Percentiles rank a stretch among this genome's conserved stretches.
Evolutionary conservation across 345 rosid species (phyloP).

Genomic region (Ricinus communis): DNA sequence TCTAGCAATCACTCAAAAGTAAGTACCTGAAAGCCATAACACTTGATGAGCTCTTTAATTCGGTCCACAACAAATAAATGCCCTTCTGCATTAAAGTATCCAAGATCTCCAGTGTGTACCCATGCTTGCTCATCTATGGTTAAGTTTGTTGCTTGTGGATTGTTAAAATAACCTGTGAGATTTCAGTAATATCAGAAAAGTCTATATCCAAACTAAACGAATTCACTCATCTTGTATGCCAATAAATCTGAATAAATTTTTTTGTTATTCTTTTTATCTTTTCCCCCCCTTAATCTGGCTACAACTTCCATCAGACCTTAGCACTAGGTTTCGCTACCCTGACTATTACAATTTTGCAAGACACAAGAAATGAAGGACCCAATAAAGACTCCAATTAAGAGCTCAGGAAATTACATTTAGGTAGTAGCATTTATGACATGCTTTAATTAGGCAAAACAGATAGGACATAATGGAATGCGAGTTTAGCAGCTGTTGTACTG

Average conservation of each 20-base stretch:
- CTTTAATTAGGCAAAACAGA: neutral
- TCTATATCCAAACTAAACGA: neutral
- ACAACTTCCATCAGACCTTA: neutral
- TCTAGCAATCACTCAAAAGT: neutral
- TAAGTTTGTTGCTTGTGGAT: conserved; percentile 67
- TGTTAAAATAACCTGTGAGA: conserved; percentile 67
- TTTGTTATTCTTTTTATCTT: neutral
- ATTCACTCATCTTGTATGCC: neutral
- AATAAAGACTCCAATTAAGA: neutral
- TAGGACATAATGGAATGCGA: neutral
- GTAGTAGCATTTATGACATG: neutral
- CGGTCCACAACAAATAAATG: conserved; percentile 72
- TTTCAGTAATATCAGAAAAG: neutral
- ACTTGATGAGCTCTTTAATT: conserved; percentile 85
- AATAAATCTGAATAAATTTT: neutral
- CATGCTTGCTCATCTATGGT: conserved; percentile 75
- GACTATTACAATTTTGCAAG: too few relatives aligned
- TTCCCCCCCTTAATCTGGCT: neutral
- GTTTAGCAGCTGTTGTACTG: neutral
- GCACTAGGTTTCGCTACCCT: neutral
- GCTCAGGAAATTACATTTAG: neutral
- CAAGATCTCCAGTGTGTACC: conserved; percentile 89
- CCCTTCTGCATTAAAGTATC: conserved; percentile 76
- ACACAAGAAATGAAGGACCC: neutral
- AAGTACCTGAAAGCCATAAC: conserved; percentile 81